Evolutionary conservation across 352 stramenopile genomes (phyloP).

Genomic region (Elongisporangium undulatum): DNA sequence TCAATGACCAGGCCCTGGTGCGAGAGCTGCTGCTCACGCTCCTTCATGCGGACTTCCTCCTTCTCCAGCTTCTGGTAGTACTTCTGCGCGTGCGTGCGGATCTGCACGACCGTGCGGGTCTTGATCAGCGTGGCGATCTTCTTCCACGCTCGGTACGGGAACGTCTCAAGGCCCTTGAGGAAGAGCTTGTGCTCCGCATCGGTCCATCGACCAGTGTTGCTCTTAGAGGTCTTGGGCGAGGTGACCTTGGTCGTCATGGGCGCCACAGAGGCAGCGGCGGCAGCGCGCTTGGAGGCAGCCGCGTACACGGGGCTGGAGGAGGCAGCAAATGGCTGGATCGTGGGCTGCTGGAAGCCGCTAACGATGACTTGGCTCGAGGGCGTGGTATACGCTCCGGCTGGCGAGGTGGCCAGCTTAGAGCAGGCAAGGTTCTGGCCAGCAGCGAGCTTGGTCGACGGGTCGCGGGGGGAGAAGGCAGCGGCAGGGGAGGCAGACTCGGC

Average conservation of each 20-base stretch:
- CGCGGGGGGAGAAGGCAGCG: constrained; percentile 44
- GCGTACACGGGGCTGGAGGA: constrained; percentile 13
- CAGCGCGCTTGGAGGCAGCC: constrained; percentile 8
- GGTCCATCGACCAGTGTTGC: constrained; percentile 83
- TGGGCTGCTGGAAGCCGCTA: constrained; percentile 8
- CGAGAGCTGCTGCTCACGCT: constrained; percentile 45
- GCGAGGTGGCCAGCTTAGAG: constrained; percentile 5
- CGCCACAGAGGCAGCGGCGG: not conserved
- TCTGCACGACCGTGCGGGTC: constrained; percentile 90
- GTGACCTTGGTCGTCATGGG: not conserved
- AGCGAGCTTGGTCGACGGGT: constrained; percentile 43
- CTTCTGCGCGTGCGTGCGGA: constrained; percentile 86
- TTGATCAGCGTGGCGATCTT: constrained; percentile 94
- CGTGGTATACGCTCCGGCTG: constrained; percentile 3
- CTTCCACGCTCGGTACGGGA: constrained; percentile 86
- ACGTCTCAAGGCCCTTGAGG: constrained; percentile 79
- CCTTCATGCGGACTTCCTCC: constrained; percentile 71
- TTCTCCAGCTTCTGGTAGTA: constrained; percentile 90
- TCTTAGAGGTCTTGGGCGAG: constrained; percentile 40
- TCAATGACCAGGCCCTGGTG: constrained; percentile 6
- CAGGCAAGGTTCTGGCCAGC: constrained; percentile 7
- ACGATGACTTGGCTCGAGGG: not conserved
- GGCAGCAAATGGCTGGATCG: constrained; percentile 18
- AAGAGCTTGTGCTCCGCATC: constrained; percentile 89
- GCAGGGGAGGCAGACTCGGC: constrained; percentile 4